A percentile compares a stretch with the other conserved stretches of the same genome.
Conservation (phyloP, 2,329 filamentous ascomycete species). For the Drechslera avenae region DNA sequence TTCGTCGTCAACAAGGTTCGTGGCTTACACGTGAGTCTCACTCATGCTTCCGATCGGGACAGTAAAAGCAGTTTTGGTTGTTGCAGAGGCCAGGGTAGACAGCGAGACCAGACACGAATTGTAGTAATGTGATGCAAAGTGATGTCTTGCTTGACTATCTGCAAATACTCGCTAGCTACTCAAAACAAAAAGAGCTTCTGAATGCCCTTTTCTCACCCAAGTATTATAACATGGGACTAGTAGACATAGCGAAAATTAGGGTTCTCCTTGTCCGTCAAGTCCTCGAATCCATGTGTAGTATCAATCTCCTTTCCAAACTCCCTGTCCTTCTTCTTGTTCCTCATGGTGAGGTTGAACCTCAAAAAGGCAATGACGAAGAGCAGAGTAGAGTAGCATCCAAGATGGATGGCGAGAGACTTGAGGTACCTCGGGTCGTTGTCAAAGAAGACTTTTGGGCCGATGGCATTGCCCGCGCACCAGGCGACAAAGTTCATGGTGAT, state of each 20-base stretch:
- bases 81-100: no score
- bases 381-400: slow-evolving; percentile 69
- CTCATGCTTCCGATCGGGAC: no score
- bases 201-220: neutral
- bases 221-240: slow-evolving; percentile 14
- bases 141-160: neutral
- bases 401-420: slow-evolving; percentile 70
- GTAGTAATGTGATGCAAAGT: no score
- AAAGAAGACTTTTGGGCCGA: slow-evolving; percentile 55
- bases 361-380: slow-evolving; percentile 63
- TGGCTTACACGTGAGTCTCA: no score
- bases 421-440: slow-evolving; percentile 68
- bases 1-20: no score
- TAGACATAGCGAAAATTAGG: slow-evolving; percentile 63
- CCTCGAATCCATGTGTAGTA: slow-evolving; percentile 62
- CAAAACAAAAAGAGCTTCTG: no score
- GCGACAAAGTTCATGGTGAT: slow-evolving; percentile 73
- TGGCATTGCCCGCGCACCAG: slow-evolving; percentile 71
- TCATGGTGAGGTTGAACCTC: slow-evolving; percentile 61
- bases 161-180: neutral
- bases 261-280: slow-evolving; percentile 68
- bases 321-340: slow-evolving; percentile 65
- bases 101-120: no score
- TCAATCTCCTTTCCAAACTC: slow-evolving; percentile 42
- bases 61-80: no score